These are phyloP conservation scores for Acer saccharum DNA, from an alignment of 345 rosid species.

Conservation along the genomic window DNA sequence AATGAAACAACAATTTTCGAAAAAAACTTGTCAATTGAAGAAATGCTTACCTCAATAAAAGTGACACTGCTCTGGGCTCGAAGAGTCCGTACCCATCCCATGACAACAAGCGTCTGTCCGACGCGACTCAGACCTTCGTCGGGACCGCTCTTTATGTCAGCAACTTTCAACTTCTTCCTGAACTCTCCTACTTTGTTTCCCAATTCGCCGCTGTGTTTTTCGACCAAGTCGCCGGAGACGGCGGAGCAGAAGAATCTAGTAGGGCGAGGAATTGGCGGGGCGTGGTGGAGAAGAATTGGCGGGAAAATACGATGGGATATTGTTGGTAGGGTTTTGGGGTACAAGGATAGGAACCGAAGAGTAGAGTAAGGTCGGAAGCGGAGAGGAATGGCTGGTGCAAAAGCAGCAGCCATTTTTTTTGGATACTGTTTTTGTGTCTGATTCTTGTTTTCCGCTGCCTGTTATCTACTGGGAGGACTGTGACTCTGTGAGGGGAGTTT, in stretches of 20 bases:
- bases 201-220: conserved; percentile 24
- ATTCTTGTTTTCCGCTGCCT: neutral
- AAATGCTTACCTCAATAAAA: conserved; percentile 72
- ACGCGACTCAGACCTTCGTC: conserved; percentile 65
- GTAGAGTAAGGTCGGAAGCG: conserved; percentile 45
- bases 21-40: neutral
- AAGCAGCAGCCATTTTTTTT: conserved; percentile 38
- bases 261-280: conserved; percentile 24
- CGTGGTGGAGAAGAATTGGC: conserved; percentile 26
- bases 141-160: conserved; percentile 74
- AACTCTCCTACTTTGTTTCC: conserved; percentile 58
- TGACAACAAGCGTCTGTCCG: conserved; percentile 58
- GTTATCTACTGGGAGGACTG: conserved; percentile 1
- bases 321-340: conserved; percentile 28
- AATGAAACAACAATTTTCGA: neutral
- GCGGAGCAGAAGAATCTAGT: conserved; percentile 43
- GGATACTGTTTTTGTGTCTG: conserved; percentile 5
- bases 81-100: conserved; percentile 95
- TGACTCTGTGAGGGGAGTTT: no score
- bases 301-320: conserved; percentile 22
- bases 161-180: conserved; percentile 70
- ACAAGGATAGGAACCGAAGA: conserved; percentile 48
- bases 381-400: conserved; percentile 53
- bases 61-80: conserved; percentile 87
- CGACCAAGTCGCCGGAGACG: conserved; percentile 33